phyloP scores from a whole-genome alignment of 306 rosid genomes.

The Cicer yamashitae region DNA sequence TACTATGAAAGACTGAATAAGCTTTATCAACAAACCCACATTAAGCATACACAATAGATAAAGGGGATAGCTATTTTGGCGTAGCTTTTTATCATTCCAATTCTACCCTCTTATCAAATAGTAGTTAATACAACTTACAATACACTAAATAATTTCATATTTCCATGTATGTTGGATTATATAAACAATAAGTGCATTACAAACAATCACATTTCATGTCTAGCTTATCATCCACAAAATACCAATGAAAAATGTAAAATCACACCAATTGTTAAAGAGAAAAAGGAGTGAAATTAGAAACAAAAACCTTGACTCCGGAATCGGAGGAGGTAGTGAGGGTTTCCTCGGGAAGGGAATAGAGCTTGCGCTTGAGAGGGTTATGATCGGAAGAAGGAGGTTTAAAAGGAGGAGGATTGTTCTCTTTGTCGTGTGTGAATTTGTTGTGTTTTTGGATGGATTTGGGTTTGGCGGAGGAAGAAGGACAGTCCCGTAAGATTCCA shows the following conservation, averaged over 20 bases:
- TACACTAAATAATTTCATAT: too few relatives aligned
- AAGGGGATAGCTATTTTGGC: too few relatives aligned
- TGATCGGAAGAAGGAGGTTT: slow-evolving; percentile 65
- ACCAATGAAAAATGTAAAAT: slow-evolving; percentile 50
- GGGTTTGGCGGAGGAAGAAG: slow-evolving; percentile 41
- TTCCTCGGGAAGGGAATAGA: slow-evolving; percentile 52
- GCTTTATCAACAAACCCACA: slow-evolving; percentile 84
- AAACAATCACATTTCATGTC: slow-evolving; percentile 68
- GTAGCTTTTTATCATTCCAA: too few relatives aligned
- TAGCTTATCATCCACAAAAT: slow-evolving; percentile 57
- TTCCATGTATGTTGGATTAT: too few relatives aligned
- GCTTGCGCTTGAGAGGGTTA: slow-evolving; percentile 88
- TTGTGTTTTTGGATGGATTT: slow-evolving; percentile 57
- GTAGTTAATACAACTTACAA: too few relatives aligned
- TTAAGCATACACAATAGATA: slow-evolving; percentile 62
- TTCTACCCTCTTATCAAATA: too few relatives aligned
- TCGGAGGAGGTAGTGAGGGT: slow-evolving; percentile 55
- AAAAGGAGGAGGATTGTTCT: slow-evolving; percentile 60
- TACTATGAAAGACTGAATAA: slow-evolving; percentile 52
- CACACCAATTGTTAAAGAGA: not conserved
- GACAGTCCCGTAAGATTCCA: slow-evolving; percentile 54
- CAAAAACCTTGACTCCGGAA: slow-evolving; percentile 79
- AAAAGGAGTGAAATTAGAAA: slow-evolving; percentile 2
- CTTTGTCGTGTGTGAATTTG: slow-evolving; percentile 58
- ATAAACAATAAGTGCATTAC: slow-evolving; percentile 75